phyloP scores from a whole-genome alignment of 2,329 filamentous ascomycete species.

The Metarhizium album region DNA sequence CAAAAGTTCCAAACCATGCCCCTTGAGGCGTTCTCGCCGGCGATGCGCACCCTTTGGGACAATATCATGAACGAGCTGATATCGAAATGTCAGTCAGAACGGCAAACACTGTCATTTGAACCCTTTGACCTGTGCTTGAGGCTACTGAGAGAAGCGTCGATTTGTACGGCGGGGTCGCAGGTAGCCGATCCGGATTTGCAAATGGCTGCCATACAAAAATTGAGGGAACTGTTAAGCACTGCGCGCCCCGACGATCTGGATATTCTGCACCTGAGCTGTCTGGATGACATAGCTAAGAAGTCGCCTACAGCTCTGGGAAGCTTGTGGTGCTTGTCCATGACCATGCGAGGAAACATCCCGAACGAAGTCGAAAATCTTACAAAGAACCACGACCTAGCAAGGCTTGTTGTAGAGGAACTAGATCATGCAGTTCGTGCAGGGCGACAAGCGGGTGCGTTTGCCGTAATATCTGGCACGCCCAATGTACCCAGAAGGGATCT shows the following conservation, averaged over 20 bases:
- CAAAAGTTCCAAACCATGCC: conserved; percentile 58
- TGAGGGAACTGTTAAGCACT: conserved; percentile 47
- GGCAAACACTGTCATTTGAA: conserved; percentile 24
- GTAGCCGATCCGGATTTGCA: conserved; percentile 53
- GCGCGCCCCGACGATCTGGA: conserved; percentile 45
- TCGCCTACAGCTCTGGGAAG: conserved; percentile 61
- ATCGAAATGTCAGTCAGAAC: conserved; percentile 30
- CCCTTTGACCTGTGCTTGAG: conserved; percentile 48
- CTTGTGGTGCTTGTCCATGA: conserved; percentile 49
- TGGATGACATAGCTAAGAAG: conserved; percentile 54
- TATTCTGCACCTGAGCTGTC: conserved; percentile 54
- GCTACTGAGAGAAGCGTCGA: conserved; percentile 61
- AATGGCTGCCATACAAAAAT: conserved; percentile 48
- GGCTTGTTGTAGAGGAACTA: conserved; percentile 54
- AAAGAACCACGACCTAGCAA: conserved; percentile 49
- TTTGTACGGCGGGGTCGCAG: conserved; percentile 39
- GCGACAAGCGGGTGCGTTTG: conserved; percentile 25
- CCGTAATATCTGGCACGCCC: conserved; percentile 34
- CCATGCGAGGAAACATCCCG: conserved; percentile 34
- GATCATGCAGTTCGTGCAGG: conserved; percentile 37
- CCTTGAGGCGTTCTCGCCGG: conserved; percentile 48
- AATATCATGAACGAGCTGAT: conserved; percentile 40
- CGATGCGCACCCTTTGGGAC: conserved; percentile 53
- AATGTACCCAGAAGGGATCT: conserved; percentile 47
- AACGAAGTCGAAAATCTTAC: conserved; percentile 48